Evolutionary conservation across 2,329 filamentous ascomycete genomes (phyloP).

Genomic region (Aspergillus ruber): DNA sequence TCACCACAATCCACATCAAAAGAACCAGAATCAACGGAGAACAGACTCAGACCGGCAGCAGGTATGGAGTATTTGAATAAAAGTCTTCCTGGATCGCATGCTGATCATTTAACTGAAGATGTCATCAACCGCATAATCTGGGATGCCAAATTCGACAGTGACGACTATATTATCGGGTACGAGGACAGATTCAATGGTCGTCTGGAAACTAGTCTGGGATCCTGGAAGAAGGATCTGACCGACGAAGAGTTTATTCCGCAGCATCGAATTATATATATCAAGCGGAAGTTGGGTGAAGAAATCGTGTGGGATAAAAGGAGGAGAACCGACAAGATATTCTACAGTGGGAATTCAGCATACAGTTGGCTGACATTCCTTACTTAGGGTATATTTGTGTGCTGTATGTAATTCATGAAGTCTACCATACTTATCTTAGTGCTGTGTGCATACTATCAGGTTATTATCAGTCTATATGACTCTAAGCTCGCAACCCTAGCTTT

Average conservation of each 20-base stretch:
- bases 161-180: constrained; percentile 48
- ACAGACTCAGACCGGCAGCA: constrained; percentile 9
- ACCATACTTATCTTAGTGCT: too few species aligned
- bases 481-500: too few species aligned
- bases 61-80: constrained; percentile 1
- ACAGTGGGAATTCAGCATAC: constrained; percentile 35
- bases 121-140: constrained; percentile 46
- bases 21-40: constrained; percentile 5
- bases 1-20: background rate
- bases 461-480: too few species aligned
- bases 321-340: constrained; percentile 44
- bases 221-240: constrained; percentile 50
- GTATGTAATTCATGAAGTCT: background rate
- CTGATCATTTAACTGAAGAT: constrained; percentile 20
- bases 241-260: constrained; percentile 53
- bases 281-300: constrained; percentile 31
- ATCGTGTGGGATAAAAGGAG: constrained; percentile 47
- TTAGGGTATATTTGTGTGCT: constrained; percentile 6
- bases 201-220: constrained; percentile 41
- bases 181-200: constrained; percentile 48
- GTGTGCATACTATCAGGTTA: too few species aligned
- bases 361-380: constrained; percentile 21
- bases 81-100: background rate
- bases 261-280: constrained; percentile 49
- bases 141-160: constrained; percentile 41